phyloP scores from a whole-genome alignment of 164 flowering plant genomes.

The Aristolochia californica region DNA sequence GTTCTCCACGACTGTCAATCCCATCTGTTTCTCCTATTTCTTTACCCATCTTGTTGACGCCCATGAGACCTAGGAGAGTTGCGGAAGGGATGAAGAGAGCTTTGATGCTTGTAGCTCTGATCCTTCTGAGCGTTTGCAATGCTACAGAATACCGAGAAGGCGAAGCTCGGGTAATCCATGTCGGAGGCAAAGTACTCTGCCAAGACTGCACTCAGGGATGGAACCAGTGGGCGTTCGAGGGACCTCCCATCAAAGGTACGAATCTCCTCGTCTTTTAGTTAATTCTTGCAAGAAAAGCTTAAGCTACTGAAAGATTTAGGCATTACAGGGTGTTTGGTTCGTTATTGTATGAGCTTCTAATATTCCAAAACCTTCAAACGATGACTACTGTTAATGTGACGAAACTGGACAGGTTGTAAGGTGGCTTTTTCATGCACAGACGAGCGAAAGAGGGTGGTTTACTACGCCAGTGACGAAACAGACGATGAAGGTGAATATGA shows the following conservation, averaged over 20 bases:
- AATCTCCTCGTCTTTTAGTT: not conserved
- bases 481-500: constrained; percentile 46
- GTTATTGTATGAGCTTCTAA: no score
- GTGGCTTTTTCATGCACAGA: constrained; percentile 66
- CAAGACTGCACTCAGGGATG: constrained; percentile 67
- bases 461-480: constrained; percentile 56
- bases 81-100: constrained; percentile 17
- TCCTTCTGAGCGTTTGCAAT: constrained; percentile 16
- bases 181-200: constrained; percentile 69
- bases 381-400: not conserved
- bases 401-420: constrained; percentile 32
- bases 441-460: constrained; percentile 35
- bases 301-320: no score
- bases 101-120: constrained; percentile 9
- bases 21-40: not conserved
- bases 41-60: not conserved
- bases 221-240: constrained; percentile 50
- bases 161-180: constrained; percentile 23
- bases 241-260: constrained; percentile 54
- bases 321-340: no score
- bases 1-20: no score
- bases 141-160: constrained; percentile 15
- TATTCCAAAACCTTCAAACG: not conserved
- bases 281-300: not conserved
- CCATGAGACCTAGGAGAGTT: constrained; percentile 9